Evolutionary conservation across 2,329 filamentous ascomycete species (phyloP).

Genomic region (Amylocarpus encephaloides): DNA sequence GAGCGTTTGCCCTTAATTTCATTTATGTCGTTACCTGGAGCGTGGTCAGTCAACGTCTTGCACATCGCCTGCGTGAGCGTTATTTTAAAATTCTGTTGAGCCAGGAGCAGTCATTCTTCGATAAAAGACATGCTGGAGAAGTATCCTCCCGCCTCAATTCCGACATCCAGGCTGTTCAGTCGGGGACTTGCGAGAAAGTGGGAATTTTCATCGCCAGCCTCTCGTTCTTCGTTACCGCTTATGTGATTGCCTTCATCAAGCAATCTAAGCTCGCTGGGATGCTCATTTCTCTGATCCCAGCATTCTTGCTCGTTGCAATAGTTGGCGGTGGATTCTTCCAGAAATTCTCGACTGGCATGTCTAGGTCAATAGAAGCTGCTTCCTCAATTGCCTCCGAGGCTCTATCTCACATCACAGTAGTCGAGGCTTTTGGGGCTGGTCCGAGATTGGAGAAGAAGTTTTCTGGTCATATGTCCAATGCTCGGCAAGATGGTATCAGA

Average conservation of each 20-base stretch:
- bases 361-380: conserved; percentile 41
- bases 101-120: conserved; percentile 50
- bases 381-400: conserved; percentile 47
- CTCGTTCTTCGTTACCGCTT: conserved; percentile 52
- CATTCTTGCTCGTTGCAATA: conserved; percentile 34
- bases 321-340: conserved; percentile 42
- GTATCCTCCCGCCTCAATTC: conserved; percentile 45
- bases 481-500: conserved; percentile 40
- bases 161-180: conserved; percentile 51
- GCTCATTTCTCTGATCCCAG: conserved; percentile 23
- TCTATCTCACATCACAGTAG: conserved; percentile 43
- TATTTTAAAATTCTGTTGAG: conserved; percentile 45
- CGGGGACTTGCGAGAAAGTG: conserved; percentile 54
- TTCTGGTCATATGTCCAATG: conserved; percentile 36
- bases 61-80: conserved; percentile 45
- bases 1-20: conserved; percentile 58
- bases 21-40: conserved; percentile 55
- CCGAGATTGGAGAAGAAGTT: conserved; percentile 44
- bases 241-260: conserved; percentile 53
- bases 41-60: conserved; percentile 46
- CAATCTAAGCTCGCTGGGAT: conserved; percentile 47
- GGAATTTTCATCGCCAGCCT: conserved; percentile 48
- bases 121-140: conserved; percentile 44
- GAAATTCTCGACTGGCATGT: conserved; percentile 39
- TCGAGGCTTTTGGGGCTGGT: conserved; percentile 47